Percentiles rank a stretch among this genome's conserved stretches.
Evolutionary conservation across 1,284 basidiomycete genomes (phyloP).

Genomic region (Wolfiporia cocos): DNA sequence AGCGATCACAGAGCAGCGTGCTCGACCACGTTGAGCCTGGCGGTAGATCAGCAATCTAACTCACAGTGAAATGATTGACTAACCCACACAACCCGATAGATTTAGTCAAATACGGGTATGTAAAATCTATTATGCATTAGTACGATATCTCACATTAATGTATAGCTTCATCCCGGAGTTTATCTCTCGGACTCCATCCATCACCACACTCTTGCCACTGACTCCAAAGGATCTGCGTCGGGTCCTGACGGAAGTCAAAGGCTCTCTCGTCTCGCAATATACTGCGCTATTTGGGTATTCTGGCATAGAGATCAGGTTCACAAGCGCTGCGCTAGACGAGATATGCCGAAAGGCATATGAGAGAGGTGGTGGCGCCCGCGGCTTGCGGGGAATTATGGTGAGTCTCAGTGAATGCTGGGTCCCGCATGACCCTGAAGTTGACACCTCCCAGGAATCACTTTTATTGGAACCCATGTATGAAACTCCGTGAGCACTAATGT

Average conservation of each 20-base stretch:
- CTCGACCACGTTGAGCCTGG: conserved; percentile 65
- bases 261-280: conserved; percentile 89
- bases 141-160: not conserved
- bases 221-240: conserved; percentile 73
- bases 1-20: conserved; percentile 39
- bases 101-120: conserved; percentile 79
- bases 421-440: not conserved
- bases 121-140: not conserved
- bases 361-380: conserved; percentile 85
- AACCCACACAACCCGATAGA: too few species aligned
- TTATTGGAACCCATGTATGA: conserved; percentile 89
- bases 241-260: conserved; percentile 88
- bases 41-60: conserved; percentile 46
- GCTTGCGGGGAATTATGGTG: conserved; percentile 85
- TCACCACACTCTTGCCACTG: conserved; percentile 79
- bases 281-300: conserved; percentile 76
- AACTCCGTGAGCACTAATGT: conserved; percentile 65
- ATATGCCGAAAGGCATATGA: conserved; percentile 76
- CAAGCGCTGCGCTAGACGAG: conserved; percentile 66
- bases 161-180: conserved; percentile 94
- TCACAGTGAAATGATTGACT: too few species aligned
- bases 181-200: conserved; percentile 83
- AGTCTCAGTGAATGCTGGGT: conserved; percentile 12
- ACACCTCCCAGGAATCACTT: conserved; percentile 54
- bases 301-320: conserved; percentile 77